A percentile compares a stretch with the other conserved stretches of the same genome.
Conservation (phyloP, 2,329 filamentous ascomycete genomes). For the Cercospora sp. region DNA sequence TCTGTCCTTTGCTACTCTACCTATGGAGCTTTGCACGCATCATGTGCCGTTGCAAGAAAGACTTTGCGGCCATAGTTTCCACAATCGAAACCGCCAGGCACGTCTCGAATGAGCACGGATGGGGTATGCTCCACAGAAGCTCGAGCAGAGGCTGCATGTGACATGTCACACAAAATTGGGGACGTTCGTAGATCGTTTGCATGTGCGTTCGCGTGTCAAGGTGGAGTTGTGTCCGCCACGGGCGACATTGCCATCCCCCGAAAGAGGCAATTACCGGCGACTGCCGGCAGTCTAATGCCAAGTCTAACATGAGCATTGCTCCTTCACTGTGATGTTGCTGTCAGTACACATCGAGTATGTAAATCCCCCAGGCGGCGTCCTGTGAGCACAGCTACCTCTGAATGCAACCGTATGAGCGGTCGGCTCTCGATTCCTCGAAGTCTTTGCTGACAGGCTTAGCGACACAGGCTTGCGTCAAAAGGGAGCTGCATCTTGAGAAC, state of each 20-base stretch:
- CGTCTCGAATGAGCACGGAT: slow-evolving; percentile 1
- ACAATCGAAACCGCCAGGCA: neutral
- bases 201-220: neutral
- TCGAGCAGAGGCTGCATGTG: neutral
- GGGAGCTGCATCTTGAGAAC: no score
- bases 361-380: no score
- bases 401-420: no score
- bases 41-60: neutral
- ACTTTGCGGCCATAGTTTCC: neutral
- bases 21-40: neutral
- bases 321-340: no score
- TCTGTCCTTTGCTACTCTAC: neutral
- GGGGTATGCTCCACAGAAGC: slow-evolving; percentile 1
- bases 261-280: neutral
- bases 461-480: no score
- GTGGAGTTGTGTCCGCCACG: neutral
- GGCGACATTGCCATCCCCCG: neutral
- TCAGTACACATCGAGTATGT: no score
- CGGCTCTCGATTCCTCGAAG: no score
- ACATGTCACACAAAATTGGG: neutral
- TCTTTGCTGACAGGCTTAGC: no score
- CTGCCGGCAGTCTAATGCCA: neutral
- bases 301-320: no score
- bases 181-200: neutral
- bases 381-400: no score